Conservation (phyloP, 768 basidiomycete genomes). For the Naematelia encephala region DNA sequence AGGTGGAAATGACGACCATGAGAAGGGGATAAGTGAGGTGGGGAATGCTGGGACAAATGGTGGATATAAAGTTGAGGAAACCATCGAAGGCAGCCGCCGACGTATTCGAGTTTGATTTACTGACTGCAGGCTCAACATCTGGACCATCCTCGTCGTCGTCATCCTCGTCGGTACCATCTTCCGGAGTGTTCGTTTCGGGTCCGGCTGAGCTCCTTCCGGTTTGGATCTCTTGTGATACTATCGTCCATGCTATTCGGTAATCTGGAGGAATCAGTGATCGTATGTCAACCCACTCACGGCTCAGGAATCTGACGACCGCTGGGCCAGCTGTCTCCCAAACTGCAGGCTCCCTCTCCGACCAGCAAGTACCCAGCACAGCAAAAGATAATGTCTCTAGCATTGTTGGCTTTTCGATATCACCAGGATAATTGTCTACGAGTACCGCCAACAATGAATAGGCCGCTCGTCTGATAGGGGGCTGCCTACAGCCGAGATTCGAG, state of each 20-base stretch:
- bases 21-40: constrained; percentile 76
- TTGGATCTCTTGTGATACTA: constrained; percentile 50
- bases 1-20: constrained; percentile 73
- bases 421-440: constrained; percentile 56
- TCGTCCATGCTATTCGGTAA: constrained; percentile 64
- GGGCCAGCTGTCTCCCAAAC: constrained; percentile 70
- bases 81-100: constrained; percentile 59
- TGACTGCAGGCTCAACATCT: constrained; percentile 20
- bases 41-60: constrained; percentile 76
- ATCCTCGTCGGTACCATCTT: constrained; percentile 3
- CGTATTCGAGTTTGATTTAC: constrained; percentile 8
- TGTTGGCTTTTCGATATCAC: constrained; percentile 45
- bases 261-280: constrained; percentile 52
- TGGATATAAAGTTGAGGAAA: constrained; percentile 73
- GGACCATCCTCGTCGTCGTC: constrained; percentile 52
- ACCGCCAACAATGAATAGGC: constrained; percentile 62
- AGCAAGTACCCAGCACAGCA: constrained; percentile 44
- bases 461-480: constrained; percentile 69
- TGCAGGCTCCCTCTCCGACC: constrained; percentile 65
- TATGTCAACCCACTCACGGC: constrained; percentile 56
- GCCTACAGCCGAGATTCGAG: constrained; percentile 58
- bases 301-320: constrained; percentile 67
- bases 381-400: constrained; percentile 57
- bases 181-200: constrained; percentile 46
- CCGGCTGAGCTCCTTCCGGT: too few relatives aligned